Percentiles rank a stretch among this genome's conserved stretches.
phyloP scores from a whole-genome alignment of 306 rosid genomes.

The Nissolia schottii region DNA sequence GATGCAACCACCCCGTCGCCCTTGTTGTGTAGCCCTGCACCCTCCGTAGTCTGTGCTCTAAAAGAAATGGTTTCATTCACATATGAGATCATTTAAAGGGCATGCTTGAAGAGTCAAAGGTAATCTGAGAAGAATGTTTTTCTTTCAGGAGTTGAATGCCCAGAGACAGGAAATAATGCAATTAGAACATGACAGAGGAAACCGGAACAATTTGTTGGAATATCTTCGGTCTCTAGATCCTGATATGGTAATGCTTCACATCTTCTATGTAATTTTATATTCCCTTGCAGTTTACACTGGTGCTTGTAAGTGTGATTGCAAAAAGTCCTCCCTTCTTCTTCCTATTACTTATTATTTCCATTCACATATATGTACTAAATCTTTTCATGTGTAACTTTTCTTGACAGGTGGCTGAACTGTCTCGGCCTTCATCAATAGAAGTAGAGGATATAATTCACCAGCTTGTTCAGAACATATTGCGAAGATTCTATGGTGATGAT shows the following conservation, averaged over 20 bases:
- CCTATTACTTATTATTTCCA: neutral
- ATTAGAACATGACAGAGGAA: constrained; percentile 58
- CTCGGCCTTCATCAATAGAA: constrained; percentile 76
- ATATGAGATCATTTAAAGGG: constrained; percentile 4
- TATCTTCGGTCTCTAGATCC: constrained; percentile 88
- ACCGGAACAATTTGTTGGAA: constrained; percentile 69
- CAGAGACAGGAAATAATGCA: constrained; percentile 58
- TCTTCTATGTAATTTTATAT: neutral
- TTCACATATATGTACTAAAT: neutral
- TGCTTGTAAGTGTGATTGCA: neutral
- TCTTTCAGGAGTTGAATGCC: constrained; percentile 73
- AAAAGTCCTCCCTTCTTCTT: neutral
- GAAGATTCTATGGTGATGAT: constrained; percentile 52
- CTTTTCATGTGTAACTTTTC: constrained; percentile 13
- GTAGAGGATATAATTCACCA: constrained; percentile 88
- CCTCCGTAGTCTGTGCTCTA: neutral
- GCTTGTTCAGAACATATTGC: constrained; percentile 71
- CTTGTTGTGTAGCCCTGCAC: neutral
- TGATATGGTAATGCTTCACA: constrained; percentile 56
- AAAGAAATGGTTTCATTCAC: constrained; percentile 13
- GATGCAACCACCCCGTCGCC: neutral
- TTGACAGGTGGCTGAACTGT: constrained; percentile 72
- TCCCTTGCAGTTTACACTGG: constrained; percentile 2
- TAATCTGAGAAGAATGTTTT: constrained; percentile 16
- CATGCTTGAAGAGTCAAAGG: constrained; percentile 2